Percentiles rank a stretch among this genome's conserved stretches.
These are phyloP conservation scores for Akanthomyces muscarius DNA, from an alignment of 2,329 filamentous ascomycete genomes.

Conservation along the genomic window DNA sequence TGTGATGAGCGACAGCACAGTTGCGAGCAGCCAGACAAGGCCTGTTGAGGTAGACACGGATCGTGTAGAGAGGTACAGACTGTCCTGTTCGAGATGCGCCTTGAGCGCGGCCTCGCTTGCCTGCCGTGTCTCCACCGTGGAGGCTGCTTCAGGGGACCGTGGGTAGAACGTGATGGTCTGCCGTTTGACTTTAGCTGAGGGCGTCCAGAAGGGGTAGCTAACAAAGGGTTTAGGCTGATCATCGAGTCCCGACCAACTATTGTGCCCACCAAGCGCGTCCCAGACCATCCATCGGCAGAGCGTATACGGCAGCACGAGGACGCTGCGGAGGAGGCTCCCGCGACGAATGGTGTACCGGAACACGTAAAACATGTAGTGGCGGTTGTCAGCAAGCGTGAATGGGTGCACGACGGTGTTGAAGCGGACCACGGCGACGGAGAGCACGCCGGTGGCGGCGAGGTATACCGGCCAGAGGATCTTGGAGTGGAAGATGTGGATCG, in stretches of 20 bases:
- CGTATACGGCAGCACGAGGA: conserved; percentile 67
- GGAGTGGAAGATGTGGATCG: conserved; percentile 25
- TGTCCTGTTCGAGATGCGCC: conserved; percentile 24
- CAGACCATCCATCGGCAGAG: conserved; percentile 65
- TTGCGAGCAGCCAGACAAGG: conserved; percentile 61
- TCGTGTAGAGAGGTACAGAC: conserved; percentile 26
- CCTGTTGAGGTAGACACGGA: conserved; percentile 46
- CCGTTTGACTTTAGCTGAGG: background rate
- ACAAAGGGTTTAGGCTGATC: conserved; percentile 22
- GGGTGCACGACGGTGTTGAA: conserved; percentile 94
- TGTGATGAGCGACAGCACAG: conserved; percentile 73
- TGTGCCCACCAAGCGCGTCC: conserved; percentile 52
- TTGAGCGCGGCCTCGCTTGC: conserved; percentile 20
- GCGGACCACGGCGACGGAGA: conserved; percentile 52
- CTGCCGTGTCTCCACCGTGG: background rate
- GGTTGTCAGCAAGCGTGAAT: conserved; percentile 92
- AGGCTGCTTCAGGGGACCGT: conserved; percentile 1
- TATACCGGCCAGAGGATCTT: conserved; percentile 36
- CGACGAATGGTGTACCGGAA: conserved; percentile 78
- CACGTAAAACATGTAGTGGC: conserved; percentile 96
- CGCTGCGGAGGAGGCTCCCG: conserved; percentile 60
- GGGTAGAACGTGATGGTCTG: conserved; percentile 9
- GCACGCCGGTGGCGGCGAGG: conserved; percentile 31
- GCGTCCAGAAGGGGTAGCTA: conserved; percentile 28
- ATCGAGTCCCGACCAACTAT: conserved; percentile 19